Evolutionary conservation across 768 basidiomycete species (phyloP).

Genomic region (Floccularia luteovirens): DNA sequence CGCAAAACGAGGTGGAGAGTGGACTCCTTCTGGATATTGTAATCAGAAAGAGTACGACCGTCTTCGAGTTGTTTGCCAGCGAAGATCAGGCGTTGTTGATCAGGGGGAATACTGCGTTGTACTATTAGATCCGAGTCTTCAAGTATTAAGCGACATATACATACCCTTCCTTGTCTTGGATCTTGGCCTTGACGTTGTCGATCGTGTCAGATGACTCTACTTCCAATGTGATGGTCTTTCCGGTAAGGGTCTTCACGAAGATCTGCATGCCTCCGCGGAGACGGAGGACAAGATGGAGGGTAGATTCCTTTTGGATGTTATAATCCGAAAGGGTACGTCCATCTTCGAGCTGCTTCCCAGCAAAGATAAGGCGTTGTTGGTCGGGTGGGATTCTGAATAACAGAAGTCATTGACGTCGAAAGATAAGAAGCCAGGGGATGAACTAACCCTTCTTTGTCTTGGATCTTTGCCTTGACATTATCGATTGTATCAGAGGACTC

Average conservation of each 20-base stretch:
- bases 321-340: conserved; percentile 69
- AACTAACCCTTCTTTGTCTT: conserved; percentile 78
- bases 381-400: conserved; percentile 59
- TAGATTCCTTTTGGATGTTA: conserved; percentile 61
- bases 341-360: conserved; percentile 81
- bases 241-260: conserved; percentile 83
- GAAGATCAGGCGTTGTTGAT: conserved; percentile 94
- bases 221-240: conserved; percentile 88
- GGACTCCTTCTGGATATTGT: conserved; percentile 94
- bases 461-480: conserved; percentile 76
- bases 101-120: conserved; percentile 62
- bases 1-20: conserved; percentile 87
- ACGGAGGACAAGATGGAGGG: conserved; percentile 46
- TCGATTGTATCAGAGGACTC: conserved; percentile 68
- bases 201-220: conserved; percentile 76
- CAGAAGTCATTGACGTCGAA: conserved; percentile 2
- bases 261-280: conserved; percentile 65
- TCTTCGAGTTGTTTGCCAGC: conserved; percentile 96
- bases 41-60: conserved; percentile 83
- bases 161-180: conserved; percentile 76
- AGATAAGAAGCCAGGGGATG: not conserved
- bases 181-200: conserved; percentile 76
- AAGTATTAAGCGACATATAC: conserved; percentile 4
- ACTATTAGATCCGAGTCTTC: conserved; percentile 4
- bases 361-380: conserved; percentile 75